These are phyloP conservation scores for Talaromyces piceae DNA, from an alignment of 2,329 filamentous ascomycete genomes.

Conservation along the genomic window DNA sequence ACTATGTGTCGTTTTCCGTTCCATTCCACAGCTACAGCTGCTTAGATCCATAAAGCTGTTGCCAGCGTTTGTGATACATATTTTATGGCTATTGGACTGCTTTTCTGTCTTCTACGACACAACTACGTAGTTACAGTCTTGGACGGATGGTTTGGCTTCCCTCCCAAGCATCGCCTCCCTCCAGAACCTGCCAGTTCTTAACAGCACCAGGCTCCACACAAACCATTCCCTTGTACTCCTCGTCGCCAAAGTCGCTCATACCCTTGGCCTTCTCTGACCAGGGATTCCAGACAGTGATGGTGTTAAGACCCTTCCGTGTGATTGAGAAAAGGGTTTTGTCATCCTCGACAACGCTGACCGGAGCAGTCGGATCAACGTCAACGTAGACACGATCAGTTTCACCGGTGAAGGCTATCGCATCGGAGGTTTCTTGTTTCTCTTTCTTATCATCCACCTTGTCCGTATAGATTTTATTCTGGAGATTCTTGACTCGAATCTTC, in stretches of 20 bases:
- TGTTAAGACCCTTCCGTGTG: constrained; percentile 73
- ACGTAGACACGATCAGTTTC: constrained; percentile 89
- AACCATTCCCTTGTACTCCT: constrained; percentile 87
- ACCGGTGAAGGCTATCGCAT: constrained; percentile 60
- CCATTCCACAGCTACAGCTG: too few relatives aligned
- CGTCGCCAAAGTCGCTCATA: constrained; percentile 80
- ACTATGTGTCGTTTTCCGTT: too few relatives aligned
- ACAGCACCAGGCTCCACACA: constrained; percentile 90
- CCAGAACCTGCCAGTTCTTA: constrained; percentile 71
- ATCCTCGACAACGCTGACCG: constrained; percentile 27
- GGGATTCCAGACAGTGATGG: constrained; percentile 96
- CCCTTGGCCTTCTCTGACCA: constrained; percentile 77
- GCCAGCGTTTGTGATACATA: too few relatives aligned
- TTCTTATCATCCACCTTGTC: constrained; percentile 71
- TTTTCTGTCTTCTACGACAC: neutral
- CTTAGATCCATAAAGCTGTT: too few relatives aligned
- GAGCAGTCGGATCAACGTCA: constrained; percentile 45
- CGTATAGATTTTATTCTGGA: constrained; percentile 66
- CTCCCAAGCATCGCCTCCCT: constrained; percentile 66
- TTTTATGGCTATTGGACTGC: neutral
- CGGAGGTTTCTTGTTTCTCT: constrained; percentile 57
- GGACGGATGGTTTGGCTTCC: constrained; percentile 52
- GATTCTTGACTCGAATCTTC: constrained; percentile 63
- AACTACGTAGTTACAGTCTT: constrained; percentile 17
- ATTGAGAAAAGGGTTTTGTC: constrained; percentile 63